Evolutionary conservation across 2,329 filamentous ascomycete species (phyloP).

Genomic region (Botrytis tulipae): DNA sequence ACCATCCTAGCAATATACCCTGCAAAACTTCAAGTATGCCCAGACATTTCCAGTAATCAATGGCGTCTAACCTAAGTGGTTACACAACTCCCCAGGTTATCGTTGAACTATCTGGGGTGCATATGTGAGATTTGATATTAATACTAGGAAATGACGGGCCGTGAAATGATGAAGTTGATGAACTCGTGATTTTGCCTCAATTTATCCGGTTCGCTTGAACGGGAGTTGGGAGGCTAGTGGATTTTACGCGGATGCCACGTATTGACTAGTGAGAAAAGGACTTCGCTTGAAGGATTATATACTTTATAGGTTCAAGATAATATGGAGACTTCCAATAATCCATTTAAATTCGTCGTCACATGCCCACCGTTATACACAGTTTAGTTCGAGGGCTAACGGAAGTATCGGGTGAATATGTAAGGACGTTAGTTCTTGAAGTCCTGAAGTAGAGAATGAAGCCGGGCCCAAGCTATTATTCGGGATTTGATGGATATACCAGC

Average conservation of each 20-base stretch:
- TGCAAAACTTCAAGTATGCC: neutral
- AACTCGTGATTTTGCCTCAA: constrained; percentile 11
- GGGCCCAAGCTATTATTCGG: neutral
- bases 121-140: constrained; percentile 2
- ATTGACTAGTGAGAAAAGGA: neutral
- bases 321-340: neutral
- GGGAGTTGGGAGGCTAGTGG: neutral
- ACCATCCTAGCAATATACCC: neutral
- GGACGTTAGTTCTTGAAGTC: neutral
- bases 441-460: neutral
- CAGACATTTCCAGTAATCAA: neutral
- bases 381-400: neutral
- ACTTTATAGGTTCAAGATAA: neutral
- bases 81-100: neutral
- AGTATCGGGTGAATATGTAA: neutral
- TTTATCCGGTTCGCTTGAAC: constrained; percentile 11
- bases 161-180: constrained; percentile 13
- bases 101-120: neutral
- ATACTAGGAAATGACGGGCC: constrained; percentile 16
- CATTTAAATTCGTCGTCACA: neutral
- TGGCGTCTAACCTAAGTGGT: neutral
- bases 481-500: neutral
- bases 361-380: neutral
- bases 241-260: constrained; percentile 1
- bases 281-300: neutral